Evolutionary conservation across 78 protist genomes (phyloP).

Genomic region (Chrysochromulina tobinii): DNA sequence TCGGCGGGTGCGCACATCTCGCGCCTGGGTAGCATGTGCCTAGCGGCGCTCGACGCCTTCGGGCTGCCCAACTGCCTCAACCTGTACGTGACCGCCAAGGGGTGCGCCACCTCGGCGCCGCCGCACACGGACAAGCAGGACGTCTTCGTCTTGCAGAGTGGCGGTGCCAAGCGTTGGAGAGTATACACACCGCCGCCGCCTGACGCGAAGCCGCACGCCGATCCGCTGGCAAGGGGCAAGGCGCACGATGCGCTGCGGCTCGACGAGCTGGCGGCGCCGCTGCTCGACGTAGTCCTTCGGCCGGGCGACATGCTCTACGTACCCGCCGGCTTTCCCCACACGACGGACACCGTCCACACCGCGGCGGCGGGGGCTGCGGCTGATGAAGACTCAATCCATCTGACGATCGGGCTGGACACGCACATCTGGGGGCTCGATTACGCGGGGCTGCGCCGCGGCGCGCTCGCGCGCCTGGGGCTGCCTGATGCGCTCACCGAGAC

Average conservation of each 20-base stretch:
- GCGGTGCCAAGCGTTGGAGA: slow-evolving; percentile 24
- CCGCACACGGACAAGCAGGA: slow-evolving; percentile 50
- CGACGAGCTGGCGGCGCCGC: slow-evolving; percentile 12
- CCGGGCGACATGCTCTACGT: slow-evolving; percentile 22
- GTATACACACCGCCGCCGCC: slow-evolving; percentile 18
- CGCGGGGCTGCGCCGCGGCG: too few species aligned
- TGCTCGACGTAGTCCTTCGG: neutral
- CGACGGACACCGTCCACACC: neutral
- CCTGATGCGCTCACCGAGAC: too few species aligned
- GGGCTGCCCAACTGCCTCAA: slow-evolving; percentile 17
- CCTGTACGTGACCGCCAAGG: neutral
- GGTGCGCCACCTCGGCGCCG: slow-evolving; percentile 20
- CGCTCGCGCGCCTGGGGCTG: too few species aligned
- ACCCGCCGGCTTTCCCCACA: slow-evolving; percentile 32
- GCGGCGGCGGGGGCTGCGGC: neutral
- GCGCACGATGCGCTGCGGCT: neutral
- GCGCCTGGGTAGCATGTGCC: neutral
- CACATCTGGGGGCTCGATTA: slow-evolving; percentile 35
- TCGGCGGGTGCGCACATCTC: slow-evolving; percentile 28
- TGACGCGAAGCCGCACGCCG: neutral
- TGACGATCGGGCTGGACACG: slow-evolving; percentile 26
- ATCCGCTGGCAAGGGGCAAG: neutral
- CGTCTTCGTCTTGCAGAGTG: slow-evolving; percentile 1
- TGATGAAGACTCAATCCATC: neutral
- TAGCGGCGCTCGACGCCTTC: neutral